phyloP scores from a whole-genome alignment of 768 basidiomycete genomes.

The Clitopilus passeckerianus region DNA sequence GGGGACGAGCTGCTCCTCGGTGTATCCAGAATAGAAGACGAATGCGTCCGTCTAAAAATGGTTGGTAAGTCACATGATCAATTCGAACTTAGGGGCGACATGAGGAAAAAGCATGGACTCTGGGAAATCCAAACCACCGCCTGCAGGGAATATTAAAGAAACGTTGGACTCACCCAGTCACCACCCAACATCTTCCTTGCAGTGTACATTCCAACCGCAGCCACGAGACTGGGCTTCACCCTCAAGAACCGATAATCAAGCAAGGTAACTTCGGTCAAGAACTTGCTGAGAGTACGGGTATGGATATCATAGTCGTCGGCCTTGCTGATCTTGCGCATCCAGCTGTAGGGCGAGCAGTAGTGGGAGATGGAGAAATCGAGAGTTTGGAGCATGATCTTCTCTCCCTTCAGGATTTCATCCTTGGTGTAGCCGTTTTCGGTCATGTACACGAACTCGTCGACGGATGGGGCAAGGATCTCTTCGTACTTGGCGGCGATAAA shows the following conservation, averaged over 20 bases:
- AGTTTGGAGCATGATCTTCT: constrained; percentile 92
- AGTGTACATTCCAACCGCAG: constrained; percentile 97
- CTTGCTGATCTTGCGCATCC: constrained; percentile 98
- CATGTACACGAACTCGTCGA: constrained; percentile 99
- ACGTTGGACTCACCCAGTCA: constrained; percentile 77
- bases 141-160: constrained; percentile 12
- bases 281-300: constrained; percentile 95
- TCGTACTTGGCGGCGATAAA: constrained; percentile 99
- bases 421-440: constrained; percentile 91
- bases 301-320: constrained; percentile 99
- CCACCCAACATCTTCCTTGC: constrained; percentile 92
- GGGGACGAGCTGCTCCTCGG: constrained; percentile 79
- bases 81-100: constrained; percentile 4
- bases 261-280: constrained; percentile 93
- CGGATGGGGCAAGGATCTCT: constrained; percentile 94
- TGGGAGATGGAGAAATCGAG: constrained; percentile 94
- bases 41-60: constrained; percentile 76
- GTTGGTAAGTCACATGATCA: constrained; percentile 32
- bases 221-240: constrained; percentile 89
- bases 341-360: constrained; percentile 98
- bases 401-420: constrained; percentile 97
- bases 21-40: constrained; percentile 89
- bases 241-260: constrained; percentile 90
- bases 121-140: constrained; percentile 6
- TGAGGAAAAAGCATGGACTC: constrained; percentile 12